Conservation (phyloP, 2,329 filamentous ascomycete genomes). For the Colletotrichum falcatum region DNA sequence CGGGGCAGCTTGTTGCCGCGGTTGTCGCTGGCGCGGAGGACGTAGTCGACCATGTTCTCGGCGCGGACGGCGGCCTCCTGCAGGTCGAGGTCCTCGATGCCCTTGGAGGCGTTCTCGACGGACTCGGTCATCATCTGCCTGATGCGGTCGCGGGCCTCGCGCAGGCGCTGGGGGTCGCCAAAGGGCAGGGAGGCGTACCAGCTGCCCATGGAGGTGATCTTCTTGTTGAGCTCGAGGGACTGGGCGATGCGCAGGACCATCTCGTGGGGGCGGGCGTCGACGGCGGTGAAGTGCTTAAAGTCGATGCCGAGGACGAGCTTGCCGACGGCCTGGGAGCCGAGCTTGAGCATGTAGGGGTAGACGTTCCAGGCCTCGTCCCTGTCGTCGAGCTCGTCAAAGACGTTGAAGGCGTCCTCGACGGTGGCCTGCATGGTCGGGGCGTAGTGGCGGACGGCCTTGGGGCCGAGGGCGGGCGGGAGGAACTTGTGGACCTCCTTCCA, state of each 20-base stretch:
- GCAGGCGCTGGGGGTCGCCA: constrained; percentile 63
- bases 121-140: constrained; percentile 53
- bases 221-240: constrained; percentile 68
- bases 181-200: constrained; percentile 71
- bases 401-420: constrained; percentile 62
- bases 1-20: constrained; percentile 66
- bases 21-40: constrained; percentile 63
- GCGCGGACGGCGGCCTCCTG: constrained; percentile 64
- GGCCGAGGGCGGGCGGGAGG: constrained; percentile 67
- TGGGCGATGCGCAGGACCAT: constrained; percentile 65
- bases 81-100: constrained; percentile 54
- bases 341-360: constrained; percentile 63
- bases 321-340: constrained; percentile 59
- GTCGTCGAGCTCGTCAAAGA: constrained; percentile 64
- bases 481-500: constrained; percentile 71
- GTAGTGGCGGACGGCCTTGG: constrained; percentile 72
- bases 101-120: constrained; percentile 53
- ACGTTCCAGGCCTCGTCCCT: constrained; percentile 61
- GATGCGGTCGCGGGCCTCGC: constrained; percentile 49
- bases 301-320: constrained; percentile 60
- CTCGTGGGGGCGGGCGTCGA: constrained; percentile 61
- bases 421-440: constrained; percentile 68
- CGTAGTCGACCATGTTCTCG: constrained; percentile 62
- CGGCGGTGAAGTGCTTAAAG: constrained; percentile 57
- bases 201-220: constrained; percentile 63